These are phyloP conservation scores for Porcisia deanei DNA, from an alignment of 208 protist genomes.

Conservation along the genomic window DNA sequence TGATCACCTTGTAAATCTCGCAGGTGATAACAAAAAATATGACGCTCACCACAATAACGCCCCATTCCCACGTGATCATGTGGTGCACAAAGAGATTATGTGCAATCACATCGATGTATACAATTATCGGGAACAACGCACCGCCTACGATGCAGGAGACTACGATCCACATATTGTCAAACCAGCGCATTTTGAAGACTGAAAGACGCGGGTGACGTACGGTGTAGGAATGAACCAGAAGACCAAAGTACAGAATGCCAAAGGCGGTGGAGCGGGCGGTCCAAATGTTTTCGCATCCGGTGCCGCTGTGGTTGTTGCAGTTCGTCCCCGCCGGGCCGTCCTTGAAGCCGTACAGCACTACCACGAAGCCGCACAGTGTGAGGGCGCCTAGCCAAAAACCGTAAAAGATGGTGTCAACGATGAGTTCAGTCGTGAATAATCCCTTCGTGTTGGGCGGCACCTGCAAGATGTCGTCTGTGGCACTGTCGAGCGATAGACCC, in stretches of 20 bases:
- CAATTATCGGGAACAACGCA: constrained; percentile 71
- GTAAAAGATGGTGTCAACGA: constrained; percentile 82
- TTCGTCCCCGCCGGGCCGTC: constrained; percentile 51
- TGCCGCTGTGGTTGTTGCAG: constrained; percentile 59
- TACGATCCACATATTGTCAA: constrained; percentile 87
- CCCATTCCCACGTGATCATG: constrained; percentile 90
- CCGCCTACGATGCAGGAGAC: constrained; percentile 54
- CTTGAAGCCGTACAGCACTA: constrained; percentile 70
- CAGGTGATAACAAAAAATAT: constrained; percentile 57
- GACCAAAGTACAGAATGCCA: constrained; percentile 80
- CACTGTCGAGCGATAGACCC: constrained; percentile 76
- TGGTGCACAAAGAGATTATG: constrained; percentile 75
- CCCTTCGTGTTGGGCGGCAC: constrained; percentile 74
- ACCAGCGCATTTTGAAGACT: constrained; percentile 83
- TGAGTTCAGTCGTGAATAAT: constrained; percentile 86
- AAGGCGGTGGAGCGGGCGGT: constrained; percentile 81
- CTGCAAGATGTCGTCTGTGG: constrained; percentile 77
- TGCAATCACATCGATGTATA: constrained; percentile 76
- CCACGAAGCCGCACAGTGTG: constrained; percentile 64
- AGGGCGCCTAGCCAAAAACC: constrained; percentile 76
- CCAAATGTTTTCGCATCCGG: constrained; percentile 71
- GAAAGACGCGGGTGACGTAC: constrained; percentile 78
- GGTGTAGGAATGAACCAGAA: constrained; percentile 92
- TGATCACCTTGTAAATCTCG: constrained; percentile 86
- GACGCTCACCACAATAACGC: constrained; percentile 50